Evolutionary conservation across 208 protist species (phyloP).

Genomic region (Trichomonas vaginalis): DNA sequence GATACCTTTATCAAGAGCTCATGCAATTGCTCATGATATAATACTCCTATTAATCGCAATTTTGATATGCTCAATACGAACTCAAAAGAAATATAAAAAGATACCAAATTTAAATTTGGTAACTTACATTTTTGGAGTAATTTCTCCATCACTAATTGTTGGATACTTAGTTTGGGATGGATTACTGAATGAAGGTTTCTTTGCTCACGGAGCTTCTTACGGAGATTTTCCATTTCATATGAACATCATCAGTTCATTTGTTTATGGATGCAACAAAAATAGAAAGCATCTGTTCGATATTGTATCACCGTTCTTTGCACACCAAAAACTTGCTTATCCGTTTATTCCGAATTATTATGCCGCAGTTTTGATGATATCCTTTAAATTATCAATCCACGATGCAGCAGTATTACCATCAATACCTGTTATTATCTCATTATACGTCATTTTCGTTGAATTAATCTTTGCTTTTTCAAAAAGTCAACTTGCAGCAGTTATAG

Average conservation of each 20-base stretch:
- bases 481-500: not conserved
- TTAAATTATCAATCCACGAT: not conserved
- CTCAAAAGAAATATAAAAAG: not conserved
- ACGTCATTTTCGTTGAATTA: not conserved
- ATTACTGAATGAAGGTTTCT: not conserved
- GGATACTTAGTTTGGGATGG: not conserved
- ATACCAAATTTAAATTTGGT: not conserved
- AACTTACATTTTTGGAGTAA: not conserved
- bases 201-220: not conserved
- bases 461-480: not conserved
- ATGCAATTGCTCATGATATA: not conserved
- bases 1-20: not conserved
- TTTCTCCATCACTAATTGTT: not conserved
- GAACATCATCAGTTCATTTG: not conserved
- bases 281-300: not conserved
- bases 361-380: not conserved
- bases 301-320: not conserved
- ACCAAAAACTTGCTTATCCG: not conserved
- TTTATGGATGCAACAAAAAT: not conserved
- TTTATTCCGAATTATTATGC: constrained; percentile 9
- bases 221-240: constrained; percentile 13
- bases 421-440: not conserved
- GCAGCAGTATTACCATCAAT: not conserved
- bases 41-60: not conserved
- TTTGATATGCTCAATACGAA: not conserved